Evolutionary conservation across 2,329 filamentous ascomycete genomes (phyloP), one percentile per base, ranked within the genome.

Genomic region (Zelopaecilomyces penicillatus): DNA sequence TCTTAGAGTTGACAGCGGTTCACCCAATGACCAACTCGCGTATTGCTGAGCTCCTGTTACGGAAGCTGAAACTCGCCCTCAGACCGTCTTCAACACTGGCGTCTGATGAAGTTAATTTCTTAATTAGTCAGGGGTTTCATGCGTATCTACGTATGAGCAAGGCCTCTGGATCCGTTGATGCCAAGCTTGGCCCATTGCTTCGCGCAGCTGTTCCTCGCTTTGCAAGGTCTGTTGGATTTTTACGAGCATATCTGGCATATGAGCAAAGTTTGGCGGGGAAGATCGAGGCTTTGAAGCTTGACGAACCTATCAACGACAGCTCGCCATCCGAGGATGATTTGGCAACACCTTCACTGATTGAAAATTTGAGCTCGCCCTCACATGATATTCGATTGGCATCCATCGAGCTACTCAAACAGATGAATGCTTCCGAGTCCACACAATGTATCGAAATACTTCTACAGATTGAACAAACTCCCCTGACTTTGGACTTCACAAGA

Each of bases 401-500:
- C 19, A 66, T 98, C 35, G 78, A 81, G 47, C 71, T 96, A 28
- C 66, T 97, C 9, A 74, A 78, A 36, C 70, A 78, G 32, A 65
- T 93, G 11, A 71, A 51, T 30, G 45, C 51, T 12, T 37, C 42
- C 4, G 57, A 57, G n/a, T 49, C 53, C 4, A 44, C 50, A 2
- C 54, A 57, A 19, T 54, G 54, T 29, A 43, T 67, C 12, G 59
- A 65, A 3, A 59, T 80, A 5, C 91, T 95, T 66, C 73, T 90
- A 11, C 76, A 87, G 50, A 80, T 90, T 11, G 90, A 97, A 61
- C 77, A 88, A 50, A 87, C 83, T 5, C 82, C 87, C 0, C 66
- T 95, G n/a, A 79, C 78, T 39, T 71, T 95, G 4, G 79, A 90
- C 45, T 87, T 84, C 41, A 78, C 81, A 41, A 79, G 93, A 45